Base-by-base conservation (phyloP, 192 early-diverging fungal species). In the Diversispora eburnea region DNA sequence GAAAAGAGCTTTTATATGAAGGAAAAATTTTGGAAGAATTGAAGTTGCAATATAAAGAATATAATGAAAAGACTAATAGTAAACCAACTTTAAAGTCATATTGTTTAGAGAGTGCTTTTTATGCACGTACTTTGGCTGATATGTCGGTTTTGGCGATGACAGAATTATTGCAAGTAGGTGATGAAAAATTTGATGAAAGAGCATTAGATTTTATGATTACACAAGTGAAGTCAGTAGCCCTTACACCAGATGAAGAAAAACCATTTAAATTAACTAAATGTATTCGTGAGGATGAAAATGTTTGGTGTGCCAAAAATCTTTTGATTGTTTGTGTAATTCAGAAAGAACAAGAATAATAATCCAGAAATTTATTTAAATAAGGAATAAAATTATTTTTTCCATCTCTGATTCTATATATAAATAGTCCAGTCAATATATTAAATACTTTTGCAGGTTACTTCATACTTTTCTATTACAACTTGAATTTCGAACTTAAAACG, bases 191-290 rank as follows among this genome's bases (percentile, higher is more conserved):
- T 63, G 61, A 63, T 63, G 8, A n/a, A 45, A 63, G 7, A 63
- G n/a, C 15, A 17, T 63, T 63, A 41, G 61, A 63, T 17, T n/a
- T 45, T 43, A n/a, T 43, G 5, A 45, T 63, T 2, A 4, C 15
- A 0, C 39, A 63, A 45, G 5, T 63, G n/a, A 63, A 63, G 43
- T 12, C 33, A 5, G 43, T 4, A 0, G 41, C 61, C 5, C 3
- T 63, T 15, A 63, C n/a, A 45, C 61, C 61, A 2, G 42, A n/a
- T 43, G 25, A 63, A 63, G n/a, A 63, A n/a, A 63, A 63, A 63
- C 13, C 17, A n/a, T 63, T 43, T 46, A 41, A 41, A 17, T 45
- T 63, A n/a, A 33, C 25, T 1, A 39, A 41, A 42, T 33, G 61
- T 43, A 19, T 46, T 13, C 33, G 61, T 3, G 39, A 15, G 5